A percentile compares a stretch with the other conserved stretches of the same genome.
Evolutionary conservation across 805 yeast species (phyloP).

Genomic region (Wickerhamiella parazyma): DNA sequence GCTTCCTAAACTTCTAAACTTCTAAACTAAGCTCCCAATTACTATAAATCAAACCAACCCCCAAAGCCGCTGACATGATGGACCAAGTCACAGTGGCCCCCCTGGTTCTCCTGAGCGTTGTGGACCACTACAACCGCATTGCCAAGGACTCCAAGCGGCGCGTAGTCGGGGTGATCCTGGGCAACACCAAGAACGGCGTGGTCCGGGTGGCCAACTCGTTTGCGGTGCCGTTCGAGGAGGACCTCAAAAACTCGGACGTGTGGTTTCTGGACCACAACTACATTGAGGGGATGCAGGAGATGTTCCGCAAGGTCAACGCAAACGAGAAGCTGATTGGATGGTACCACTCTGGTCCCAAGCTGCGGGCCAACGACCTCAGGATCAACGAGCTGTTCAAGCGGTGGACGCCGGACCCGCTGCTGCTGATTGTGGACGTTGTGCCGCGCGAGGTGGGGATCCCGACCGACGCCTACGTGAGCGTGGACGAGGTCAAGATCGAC

Average conservation of each 20-base stretch:
- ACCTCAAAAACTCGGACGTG: slow-evolving; percentile 75
- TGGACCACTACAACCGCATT: slow-evolving; percentile 87
- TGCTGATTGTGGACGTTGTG: slow-evolving; percentile 83
- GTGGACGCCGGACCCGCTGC: slow-evolving; percentile 66
- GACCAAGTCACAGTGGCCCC: slow-evolving; percentile 81
- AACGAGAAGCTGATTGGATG: slow-evolving; percentile 95
- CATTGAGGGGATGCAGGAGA: slow-evolving; percentile 90
- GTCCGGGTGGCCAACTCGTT: slow-evolving; percentile 80
- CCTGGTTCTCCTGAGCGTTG: slow-evolving; percentile 79
- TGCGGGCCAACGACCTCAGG: slow-evolving; percentile 73
- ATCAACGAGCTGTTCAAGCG: slow-evolving; percentile 82
- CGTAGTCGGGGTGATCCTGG: slow-evolving; percentile 88
- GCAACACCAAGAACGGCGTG: slow-evolving; percentile 45
- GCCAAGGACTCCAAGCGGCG: slow-evolving; percentile 63
- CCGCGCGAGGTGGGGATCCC: slow-evolving; percentile 82
- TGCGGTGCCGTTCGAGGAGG: slow-evolving; percentile 98
- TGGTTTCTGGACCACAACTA: slow-evolving; percentile 97
- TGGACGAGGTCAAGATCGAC: slow-evolving; percentile 92
- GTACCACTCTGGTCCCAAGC: slow-evolving; percentile 97
- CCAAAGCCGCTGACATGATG: not conserved
- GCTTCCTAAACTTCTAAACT: too few species aligned
- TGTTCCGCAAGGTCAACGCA: slow-evolving; percentile 96
- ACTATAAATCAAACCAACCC: too few species aligned
- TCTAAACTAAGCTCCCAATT: too few species aligned
- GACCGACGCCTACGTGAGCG: slow-evolving; percentile 85